phyloP scores from a whole-genome alignment of 2,329 filamentous ascomycete species.

The Myriosclerotinia duriaeana region DNA sequence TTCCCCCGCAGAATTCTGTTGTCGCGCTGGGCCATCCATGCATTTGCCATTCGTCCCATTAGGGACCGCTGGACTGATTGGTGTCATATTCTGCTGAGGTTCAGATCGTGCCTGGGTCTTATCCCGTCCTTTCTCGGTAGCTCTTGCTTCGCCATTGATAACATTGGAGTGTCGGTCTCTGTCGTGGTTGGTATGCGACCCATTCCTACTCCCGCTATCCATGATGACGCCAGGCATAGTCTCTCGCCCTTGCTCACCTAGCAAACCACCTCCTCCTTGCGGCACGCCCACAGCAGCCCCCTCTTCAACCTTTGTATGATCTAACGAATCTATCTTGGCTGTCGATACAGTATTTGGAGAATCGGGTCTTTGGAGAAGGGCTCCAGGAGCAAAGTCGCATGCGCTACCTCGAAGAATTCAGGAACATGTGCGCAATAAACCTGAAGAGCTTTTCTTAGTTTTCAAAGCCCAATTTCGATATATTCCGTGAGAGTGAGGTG shows the following conservation, averaged over 20 bases:
- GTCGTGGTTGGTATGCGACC: constrained; percentile 56
- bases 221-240: constrained; percentile 57
- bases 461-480: constrained; percentile 5
- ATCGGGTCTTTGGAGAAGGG: constrained; percentile 24
- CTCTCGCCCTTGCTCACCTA: constrained; percentile 31
- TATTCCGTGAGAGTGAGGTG: constrained; percentile 8
- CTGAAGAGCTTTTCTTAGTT: constrained; percentile 10
- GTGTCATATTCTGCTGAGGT: constrained; percentile 37
- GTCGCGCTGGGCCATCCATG: constrained; percentile 27
- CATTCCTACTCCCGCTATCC: constrained; percentile 55
- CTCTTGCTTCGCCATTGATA: constrained; percentile 44
- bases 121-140: constrained; percentile 42
- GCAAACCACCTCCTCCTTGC: constrained; percentile 35
- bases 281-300: constrained; percentile 35
- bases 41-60: constrained; percentile 37
- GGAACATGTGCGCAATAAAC: constrained; percentile 37
- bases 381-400: constrained; percentile 36
- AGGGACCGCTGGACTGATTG: constrained; percentile 34
- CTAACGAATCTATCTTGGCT: constrained; percentile 42
- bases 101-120: constrained; percentile 37
- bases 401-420: constrained; percentile 35
- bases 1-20: constrained; percentile 28
- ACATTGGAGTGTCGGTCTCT: constrained; percentile 50
- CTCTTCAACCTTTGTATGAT: constrained; percentile 33
- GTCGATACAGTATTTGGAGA: constrained; percentile 26